Evolutionary conservation across 2,329 filamentous ascomycete species (phyloP).

Genomic region (Drechslerella stenobrocha): DNA sequence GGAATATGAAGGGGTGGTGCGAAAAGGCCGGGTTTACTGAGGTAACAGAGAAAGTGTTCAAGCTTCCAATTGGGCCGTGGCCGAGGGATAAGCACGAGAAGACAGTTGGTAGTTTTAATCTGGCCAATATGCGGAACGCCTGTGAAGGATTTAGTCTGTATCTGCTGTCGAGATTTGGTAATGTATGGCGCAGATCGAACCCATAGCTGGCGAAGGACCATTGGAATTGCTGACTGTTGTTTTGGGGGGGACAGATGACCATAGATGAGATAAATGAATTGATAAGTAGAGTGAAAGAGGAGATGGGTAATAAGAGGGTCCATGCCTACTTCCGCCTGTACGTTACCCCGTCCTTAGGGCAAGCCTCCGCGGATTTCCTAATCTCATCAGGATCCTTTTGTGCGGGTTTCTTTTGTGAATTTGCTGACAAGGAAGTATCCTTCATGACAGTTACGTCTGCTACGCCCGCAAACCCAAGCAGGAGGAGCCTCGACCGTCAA

Average conservation of each 20-base stretch:
- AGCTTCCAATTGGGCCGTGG: slow-evolving; percentile 64
- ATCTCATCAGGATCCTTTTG: not conserved
- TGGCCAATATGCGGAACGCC: slow-evolving; percentile 50
- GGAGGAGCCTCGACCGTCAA: slow-evolving; percentile 24
- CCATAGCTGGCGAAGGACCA: too few species aligned
- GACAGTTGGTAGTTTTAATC: slow-evolving; percentile 51
- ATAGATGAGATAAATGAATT: slow-evolving; percentile 34
- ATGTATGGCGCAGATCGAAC: slow-evolving; percentile 19
- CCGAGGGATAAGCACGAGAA: slow-evolving; percentile 56
- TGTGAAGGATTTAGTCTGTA: slow-evolving; percentile 51
- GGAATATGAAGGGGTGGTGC: slow-evolving; percentile 49
- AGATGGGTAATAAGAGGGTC: slow-evolving; percentile 45
- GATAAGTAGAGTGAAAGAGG: slow-evolving; percentile 44
- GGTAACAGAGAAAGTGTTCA: slow-evolving; percentile 60
- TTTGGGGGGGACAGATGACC: slow-evolving; percentile 14
- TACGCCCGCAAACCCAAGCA: slow-evolving; percentile 31
- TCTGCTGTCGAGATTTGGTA: slow-evolving; percentile 50
- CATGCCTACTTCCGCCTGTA: slow-evolving; percentile 49
- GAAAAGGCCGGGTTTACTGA: slow-evolving; percentile 61
- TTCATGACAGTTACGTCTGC: slow-evolving; percentile 13
- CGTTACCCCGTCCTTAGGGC: slow-evolving; percentile 3
- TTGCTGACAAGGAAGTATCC: slow-evolving; percentile 2
- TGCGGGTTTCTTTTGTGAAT: not conserved
- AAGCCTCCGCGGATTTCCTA: too few species aligned
- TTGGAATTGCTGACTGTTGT: slow-evolving; percentile 3